Evolutionary conservation across 2,329 filamentous ascomycete species (phyloP), one percentile per base, ranked within the genome.

Genomic region (Huntiella savannae): DNA sequence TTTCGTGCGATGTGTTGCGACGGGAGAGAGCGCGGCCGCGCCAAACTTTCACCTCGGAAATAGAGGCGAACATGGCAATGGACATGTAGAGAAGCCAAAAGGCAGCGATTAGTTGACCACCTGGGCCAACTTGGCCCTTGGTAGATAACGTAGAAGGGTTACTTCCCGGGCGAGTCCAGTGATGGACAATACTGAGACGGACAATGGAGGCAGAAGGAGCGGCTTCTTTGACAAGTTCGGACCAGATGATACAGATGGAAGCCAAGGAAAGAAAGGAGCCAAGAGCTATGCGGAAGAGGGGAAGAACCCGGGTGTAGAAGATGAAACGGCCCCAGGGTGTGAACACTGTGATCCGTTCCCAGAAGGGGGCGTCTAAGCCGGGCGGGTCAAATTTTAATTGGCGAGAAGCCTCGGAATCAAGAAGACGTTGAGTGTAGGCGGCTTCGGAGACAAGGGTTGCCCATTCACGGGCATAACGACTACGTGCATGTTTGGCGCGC

Each of bases 31-130:
- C 88, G 33, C 91, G 77, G 42, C 92, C 91, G 48, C 91, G 82
- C 91, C 91, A 98, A n/a, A 95, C 86, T 57, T 91, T 92, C 55
- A 94, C 84, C 58, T 94, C 85, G 11, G 80, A 85, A 56, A 98
- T 79, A 5, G 86, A 87, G 48, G 77, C 82, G 43, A 96, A 73
- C 4, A 91, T 85, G 40, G 86, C 86, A 11, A 82, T 70, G 59
- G 83, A 93, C 91, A 98, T 98, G 66, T 98, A 98, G 48, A 87
- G 69, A 50, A 98, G 79, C 91, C 91, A 98, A 11, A 76, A 66
- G 2, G 85, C 79, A 1, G 88, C 82, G 42, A 88, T 79, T 39
- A 86, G 60, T 59, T 98, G 91, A 4, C 86, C 85, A 2, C 79
- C 80, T 54, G 96, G 86, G 13, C 84, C 84, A 51, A 96, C 78